Conservation (phyloP, 192 early-diverging fungal genomes). For the Rhizophagus clarus region DNA sequence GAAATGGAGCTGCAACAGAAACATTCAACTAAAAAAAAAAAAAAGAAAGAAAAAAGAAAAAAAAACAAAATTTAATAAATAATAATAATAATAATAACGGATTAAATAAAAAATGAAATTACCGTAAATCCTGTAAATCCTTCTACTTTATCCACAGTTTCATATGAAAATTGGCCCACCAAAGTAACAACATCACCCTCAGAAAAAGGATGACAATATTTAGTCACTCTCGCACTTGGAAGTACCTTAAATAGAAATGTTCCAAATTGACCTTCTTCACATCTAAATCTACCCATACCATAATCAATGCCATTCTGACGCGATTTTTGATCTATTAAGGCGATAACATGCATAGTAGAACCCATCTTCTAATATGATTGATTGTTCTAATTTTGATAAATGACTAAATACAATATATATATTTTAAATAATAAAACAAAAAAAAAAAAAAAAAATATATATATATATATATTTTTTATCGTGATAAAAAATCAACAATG, state of each 20-base stretch:
- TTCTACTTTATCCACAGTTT: slow-evolving; percentile 13
- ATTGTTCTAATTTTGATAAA: background rate
- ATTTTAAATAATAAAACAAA: background rate
- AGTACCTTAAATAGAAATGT: background rate
- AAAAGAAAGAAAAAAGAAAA: background rate
- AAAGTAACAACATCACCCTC: slow-evolving; percentile 14
- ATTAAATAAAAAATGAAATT: background rate
- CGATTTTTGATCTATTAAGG: slow-evolving; percentile 15
- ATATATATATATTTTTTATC: no score
- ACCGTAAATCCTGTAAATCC: slow-evolving; percentile 19
- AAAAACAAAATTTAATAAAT: background rate
- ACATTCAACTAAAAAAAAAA: background rate
- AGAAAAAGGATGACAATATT: slow-evolving; percentile 11
- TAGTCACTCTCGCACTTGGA: slow-evolving; percentile 4
- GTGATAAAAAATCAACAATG: background rate
- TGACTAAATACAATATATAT: background rate
- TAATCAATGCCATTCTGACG: background rate
- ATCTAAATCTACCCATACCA: slow-evolving; percentile 3
- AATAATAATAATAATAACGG: background rate
- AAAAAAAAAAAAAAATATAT: background rate
- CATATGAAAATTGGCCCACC: slow-evolving; percentile 18
- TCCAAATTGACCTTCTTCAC: slow-evolving; percentile 17
- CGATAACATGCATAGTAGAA: slow-evolving; percentile 17
- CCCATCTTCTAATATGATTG: background rate
- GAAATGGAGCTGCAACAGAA: background rate